phyloP scores from a whole-genome alignment of 139 green algal genomes.

The Diplosphaera chodatii region DNA sequence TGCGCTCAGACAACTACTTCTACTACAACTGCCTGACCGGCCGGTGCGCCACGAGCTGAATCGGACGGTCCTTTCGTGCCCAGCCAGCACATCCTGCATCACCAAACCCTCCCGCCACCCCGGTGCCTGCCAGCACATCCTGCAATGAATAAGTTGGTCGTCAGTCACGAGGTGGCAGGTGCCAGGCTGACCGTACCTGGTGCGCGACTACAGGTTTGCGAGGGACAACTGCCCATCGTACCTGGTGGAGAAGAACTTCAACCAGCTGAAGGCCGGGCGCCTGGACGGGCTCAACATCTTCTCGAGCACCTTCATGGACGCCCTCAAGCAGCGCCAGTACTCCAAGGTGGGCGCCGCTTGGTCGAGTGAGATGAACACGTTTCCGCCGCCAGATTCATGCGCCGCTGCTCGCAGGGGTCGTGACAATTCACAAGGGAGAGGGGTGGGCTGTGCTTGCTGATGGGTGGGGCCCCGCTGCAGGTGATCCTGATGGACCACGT shows the following conservation, averaged over 20 bases:
- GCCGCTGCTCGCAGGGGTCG: no score
- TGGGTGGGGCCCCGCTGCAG: slow-evolving; percentile 26
- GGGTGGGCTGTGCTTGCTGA: not conserved
- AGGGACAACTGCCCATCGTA: slow-evolving; percentile 92
- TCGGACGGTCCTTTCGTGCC: no score
- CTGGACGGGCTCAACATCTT: slow-evolving; percentile 72
- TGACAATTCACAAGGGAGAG: no score
- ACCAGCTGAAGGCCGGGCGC: slow-evolving; percentile 60
- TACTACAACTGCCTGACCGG: slow-evolving; percentile 92
- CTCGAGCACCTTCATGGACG: slow-evolving; percentile 83
- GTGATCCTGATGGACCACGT: slow-evolving; percentile 99
- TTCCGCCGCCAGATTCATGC: no score
- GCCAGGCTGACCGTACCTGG: no score
- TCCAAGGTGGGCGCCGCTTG: slow-evolving; percentile 56
- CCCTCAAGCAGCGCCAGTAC: slow-evolving; percentile 83
- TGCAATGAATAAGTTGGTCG: not conserved
- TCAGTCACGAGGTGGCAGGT: no score
- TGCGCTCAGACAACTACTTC: slow-evolving; percentile 90
- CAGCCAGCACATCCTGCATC: no score
- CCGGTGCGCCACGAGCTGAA: not conserved
- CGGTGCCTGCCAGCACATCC: no score
- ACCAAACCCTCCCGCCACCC: no score
- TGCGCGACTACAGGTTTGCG: slow-evolving; percentile 54
- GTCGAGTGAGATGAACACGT: no score
- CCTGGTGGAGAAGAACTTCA: slow-evolving; percentile 73